phyloP scores from a whole-genome alignment of 2,329 filamentous ascomycete genomes.

The Pyricularia pennisetigena region DNA sequence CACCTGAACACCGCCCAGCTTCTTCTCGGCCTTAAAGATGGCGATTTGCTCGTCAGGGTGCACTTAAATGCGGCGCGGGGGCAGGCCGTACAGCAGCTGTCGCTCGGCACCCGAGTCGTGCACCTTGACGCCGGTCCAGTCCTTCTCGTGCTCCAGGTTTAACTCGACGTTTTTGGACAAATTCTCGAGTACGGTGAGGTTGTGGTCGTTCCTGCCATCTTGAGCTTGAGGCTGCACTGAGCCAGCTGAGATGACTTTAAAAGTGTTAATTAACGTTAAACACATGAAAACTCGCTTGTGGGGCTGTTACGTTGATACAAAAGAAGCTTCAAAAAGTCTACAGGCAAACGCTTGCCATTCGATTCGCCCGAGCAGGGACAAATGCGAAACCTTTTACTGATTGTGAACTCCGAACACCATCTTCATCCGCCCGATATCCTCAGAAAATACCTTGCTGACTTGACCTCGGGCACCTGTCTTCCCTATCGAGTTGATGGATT shows the following conservation, averaged over 20 bases:
- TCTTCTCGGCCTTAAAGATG: slow-evolving; percentile 51
- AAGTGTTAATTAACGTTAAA: no score
- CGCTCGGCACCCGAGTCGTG: slow-evolving; percentile 36
- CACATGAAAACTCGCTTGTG: no score
- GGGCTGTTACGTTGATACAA: no score
- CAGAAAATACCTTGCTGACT: no score
- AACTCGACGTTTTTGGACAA: slow-evolving; percentile 53
- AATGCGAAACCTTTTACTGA: no score
- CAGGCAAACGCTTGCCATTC: no score
- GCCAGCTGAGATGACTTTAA: not conserved
- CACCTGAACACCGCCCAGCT: slow-evolving; percentile 32
- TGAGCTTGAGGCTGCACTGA: not conserved
- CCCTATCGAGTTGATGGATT: no score
- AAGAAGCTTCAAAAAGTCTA: no score
- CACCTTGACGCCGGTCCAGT: slow-evolving; percentile 55
- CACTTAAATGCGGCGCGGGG: slow-evolving; percentile 63
- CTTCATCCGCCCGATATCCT: no score
- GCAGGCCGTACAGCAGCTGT: slow-evolving; percentile 61
- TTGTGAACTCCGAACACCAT: no score
- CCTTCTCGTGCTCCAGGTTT: slow-evolving; percentile 67
- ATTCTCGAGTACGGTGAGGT: slow-evolving; percentile 14
- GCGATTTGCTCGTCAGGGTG: slow-evolving; percentile 77
- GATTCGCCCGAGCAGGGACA: no score
- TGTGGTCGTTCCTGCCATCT: slow-evolving; percentile 8
- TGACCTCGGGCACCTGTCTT: no score